phyloP scores from a whole-genome alignment of 805 yeast species.

The Sugiyamaella valdiviana region DNA sequence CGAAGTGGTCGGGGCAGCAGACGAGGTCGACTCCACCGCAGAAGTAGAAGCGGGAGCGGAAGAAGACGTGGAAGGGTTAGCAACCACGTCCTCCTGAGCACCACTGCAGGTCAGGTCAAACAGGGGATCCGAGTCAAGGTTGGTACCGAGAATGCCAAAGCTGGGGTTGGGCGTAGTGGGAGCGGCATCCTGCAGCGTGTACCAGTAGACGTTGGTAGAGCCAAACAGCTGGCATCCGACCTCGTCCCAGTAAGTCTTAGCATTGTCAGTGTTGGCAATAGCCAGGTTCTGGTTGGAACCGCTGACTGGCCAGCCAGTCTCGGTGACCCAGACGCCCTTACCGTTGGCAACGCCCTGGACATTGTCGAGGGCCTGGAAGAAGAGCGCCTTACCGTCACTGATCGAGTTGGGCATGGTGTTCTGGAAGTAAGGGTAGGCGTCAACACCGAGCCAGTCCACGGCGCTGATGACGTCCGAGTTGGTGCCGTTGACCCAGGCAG shows the following conservation, averaged over 20 bases:
- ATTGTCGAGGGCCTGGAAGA: constrained; percentile 59
- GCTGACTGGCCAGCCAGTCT: constrained; percentile 87
- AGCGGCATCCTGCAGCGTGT: constrained; percentile 18
- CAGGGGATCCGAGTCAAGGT: constrained; percentile 11
- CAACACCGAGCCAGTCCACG: constrained; percentile 73
- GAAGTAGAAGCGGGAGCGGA: constrained; percentile 5
- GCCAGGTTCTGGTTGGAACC: constrained; percentile 63
- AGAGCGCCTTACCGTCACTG: constrained; percentile 89
- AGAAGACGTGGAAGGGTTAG: constrained; percentile 7
- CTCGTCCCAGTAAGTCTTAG: constrained; percentile 66
- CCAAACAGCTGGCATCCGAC: constrained; percentile 54
- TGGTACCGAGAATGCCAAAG: constrained; percentile 18
- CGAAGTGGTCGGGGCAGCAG: neutral
- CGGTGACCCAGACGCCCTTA: constrained; percentile 82
- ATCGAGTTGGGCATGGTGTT: constrained; percentile 72
- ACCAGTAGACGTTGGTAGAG: constrained; percentile 20
- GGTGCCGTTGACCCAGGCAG: constrained; percentile 69
- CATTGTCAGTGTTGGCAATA: constrained; percentile 58
- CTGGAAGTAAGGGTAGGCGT: constrained; percentile 92
- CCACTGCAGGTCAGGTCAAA: constrained; percentile 17
- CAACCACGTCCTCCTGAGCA: neutral
- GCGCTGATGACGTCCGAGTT: constrained; percentile 59
- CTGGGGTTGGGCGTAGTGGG: constrained; percentile 17
- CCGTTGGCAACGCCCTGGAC: constrained; percentile 71
- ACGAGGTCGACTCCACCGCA: neutral